Percentiles rank a stretch among this genome's conserved stretches.
Conservation (phyloP, 192 early-diverging fungal genomes). For the Coemansia sp. region DNA sequence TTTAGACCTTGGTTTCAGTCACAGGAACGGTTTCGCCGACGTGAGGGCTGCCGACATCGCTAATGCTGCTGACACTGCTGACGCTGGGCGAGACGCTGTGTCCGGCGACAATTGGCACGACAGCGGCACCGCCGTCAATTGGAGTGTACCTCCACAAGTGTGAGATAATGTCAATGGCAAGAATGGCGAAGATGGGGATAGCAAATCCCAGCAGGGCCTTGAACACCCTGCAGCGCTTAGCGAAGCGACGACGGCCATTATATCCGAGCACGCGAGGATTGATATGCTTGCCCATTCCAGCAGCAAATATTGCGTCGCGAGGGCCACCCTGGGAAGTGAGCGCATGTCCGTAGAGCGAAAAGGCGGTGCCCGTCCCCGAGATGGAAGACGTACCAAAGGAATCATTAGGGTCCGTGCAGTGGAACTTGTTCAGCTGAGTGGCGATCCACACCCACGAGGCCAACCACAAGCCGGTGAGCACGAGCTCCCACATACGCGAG, state of each 20-base stretch:
- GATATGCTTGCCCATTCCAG: constrained; percentile 7
- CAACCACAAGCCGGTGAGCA: constrained; percentile 51
- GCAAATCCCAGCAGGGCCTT: constrained; percentile 51
- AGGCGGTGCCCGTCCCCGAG: constrained; percentile 19
- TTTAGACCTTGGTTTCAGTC: constrained; percentile 53
- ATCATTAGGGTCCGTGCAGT: constrained; percentile 20
- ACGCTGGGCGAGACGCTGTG: constrained; percentile 28
- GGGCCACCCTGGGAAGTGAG: constrained; percentile 38
- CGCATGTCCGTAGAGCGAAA: constrained; percentile 53
- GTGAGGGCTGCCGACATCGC: constrained; percentile 21
- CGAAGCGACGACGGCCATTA: constrained; percentile 44
- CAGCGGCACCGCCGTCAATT: background rate
- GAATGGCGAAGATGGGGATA: constrained; percentile 51
- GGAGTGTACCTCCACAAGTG: constrained; percentile 35
- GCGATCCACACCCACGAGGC: constrained; percentile 56
- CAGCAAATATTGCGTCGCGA: constrained; percentile 24
- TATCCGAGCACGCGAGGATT: constrained; percentile 22
- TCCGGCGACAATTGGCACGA: constrained; percentile 10
- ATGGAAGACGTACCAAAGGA: background rate
- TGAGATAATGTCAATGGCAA: constrained; percentile 38
- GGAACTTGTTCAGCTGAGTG: constrained; percentile 56
- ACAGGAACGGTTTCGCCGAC: constrained; percentile 16
- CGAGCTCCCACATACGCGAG: constrained; percentile 49
- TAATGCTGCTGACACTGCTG: constrained; percentile 35
- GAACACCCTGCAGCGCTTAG: constrained; percentile 44